Base-by-base conservation (phyloP, 768 basidiomycete species). In the Chiua virens region DNA sequence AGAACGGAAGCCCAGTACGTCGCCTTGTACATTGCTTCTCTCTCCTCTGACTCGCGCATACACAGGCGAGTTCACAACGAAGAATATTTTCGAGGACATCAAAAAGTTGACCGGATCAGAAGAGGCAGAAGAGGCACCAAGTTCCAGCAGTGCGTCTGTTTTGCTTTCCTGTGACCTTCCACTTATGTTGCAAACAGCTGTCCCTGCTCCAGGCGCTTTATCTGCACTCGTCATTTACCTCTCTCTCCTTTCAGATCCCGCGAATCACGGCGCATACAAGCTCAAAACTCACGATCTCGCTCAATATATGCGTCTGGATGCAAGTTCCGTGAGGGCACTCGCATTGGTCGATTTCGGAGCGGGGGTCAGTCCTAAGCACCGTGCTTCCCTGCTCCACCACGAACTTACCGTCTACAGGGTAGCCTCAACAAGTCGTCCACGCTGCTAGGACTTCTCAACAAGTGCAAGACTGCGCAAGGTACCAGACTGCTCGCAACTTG, bases 391-490 rank as follows among this genome's bases (percentile, higher is more conserved):
- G 30, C 22, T 30, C 42, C 21, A 18, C 5, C 13, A 21, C 21
- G 1, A 11, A 45, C 43, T 63, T 20, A 54, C 32, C 21, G 3
- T 39, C 25, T 37, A 25, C 50, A 85, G 81, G 80, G 78, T 37
- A 79, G 79, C 8, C 74, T 81, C 2, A 85, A 83, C 47, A 87
- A 90, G 63, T 94, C 89, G 56, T 90, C 89, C 27, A 95, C 92
- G 4, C 68, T 99, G 6, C 83, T 94, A 47, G 94, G 94, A 1
- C 73, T 97, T 8, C 71, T 99, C 50, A 97, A 98, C 67, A 90
- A 89, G 60, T 97, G 96, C 75, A 97, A 97, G 72, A 98, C 97
- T 0, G 84, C 91, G 0, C 97, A 99, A 65, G 97, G 97, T 0
- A 85, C 89, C 14, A 75, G 97, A 49, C 67, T 97, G 36, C 76